Evolutionary conservation across 2,329 filamentous ascomycete genomes (phyloP), one percentile per base, ranked within the genome.

Genomic region (Metarhizium rileyi): DNA sequence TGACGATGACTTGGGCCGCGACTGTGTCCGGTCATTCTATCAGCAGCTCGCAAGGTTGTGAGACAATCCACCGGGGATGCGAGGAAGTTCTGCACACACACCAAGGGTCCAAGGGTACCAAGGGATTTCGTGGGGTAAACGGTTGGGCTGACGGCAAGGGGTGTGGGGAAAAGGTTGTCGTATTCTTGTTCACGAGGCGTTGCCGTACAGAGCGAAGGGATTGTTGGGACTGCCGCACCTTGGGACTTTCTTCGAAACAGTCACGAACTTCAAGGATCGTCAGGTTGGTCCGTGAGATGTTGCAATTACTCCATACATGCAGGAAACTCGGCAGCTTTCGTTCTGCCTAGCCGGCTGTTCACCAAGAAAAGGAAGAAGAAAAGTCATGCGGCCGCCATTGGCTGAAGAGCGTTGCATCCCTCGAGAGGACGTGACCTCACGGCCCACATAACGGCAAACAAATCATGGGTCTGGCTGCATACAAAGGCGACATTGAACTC

Each of bases 361-460:
- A 38, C 20, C 12, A 20, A 38, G 10, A 18, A 38, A 38, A 20
- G 16, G 16, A 42, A 12, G 16, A 9, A 38, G 5, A 46, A 46
- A 2, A 25, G 14, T 18, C 10, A 43, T 25, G 22, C 20, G 30
- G n/a, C 20, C 42, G 27, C 47, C 46, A 58, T 57, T 59, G 58
- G 53, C 36, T 50, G 40, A 26, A 20, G 46, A 49, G 38, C 20
- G 46, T 58, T 51, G 45, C 53, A 54, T 56, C 52, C 55, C 58
- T 61, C 44, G 42, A 56, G 23, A 16, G 4, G 28, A 30, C 36
- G 35, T 51, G 48, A 49, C 45, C 50, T 41, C n/a, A 35, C 25
- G 48, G 43, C 35, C 44, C 44, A 50, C 36, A 33, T 28, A 47
- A 27, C 42, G 44, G 44, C 52, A 55, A 49, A 52, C 52, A 55